Evolutionary conservation across 2,329 filamentous ascomycete species (phyloP), one percentile per base, ranked within the genome.

Genomic region (Dactylellina leptospora): DNA sequence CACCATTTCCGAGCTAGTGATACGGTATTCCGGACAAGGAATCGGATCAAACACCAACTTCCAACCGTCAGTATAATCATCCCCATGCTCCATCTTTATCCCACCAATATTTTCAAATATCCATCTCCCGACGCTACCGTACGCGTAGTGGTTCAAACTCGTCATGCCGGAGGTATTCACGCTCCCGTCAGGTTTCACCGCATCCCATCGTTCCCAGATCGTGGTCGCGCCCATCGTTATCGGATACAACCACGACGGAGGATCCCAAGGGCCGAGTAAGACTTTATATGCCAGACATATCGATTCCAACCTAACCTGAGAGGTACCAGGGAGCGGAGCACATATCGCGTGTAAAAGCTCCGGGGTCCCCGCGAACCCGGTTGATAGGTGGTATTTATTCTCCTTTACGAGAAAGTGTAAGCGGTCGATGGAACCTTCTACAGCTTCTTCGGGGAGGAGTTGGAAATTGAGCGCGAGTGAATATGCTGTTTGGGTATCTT

Each of bases 171-270:
- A 81, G 0, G 81, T 78, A 59, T 84, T 84, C 13, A 84, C 74
- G 0, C 73, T 78, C 0, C 82, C 82, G 61, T 84, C 77, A 0
- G 81, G 78, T 0, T 83, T 75, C 28, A 84, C 76, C 25, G 80
- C 81, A 51, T 85, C 82, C 83, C 83, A 84, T 1, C 83, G 79
- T 72, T 85, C 83, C 83, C 83, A 85, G 0, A 81, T 82, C 0
- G 83, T 84, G 0, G 83, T 84, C 0, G 79, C 83, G 8, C 78
- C 78, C 80, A 82, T 81, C 0, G 78, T 79, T 4, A 85, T 80
- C 10, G 81, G 82, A 54, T 83, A 84, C 0, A 85, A 75, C 83
- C 83, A 85, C 0, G 58, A 62, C 25, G 80, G 82, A 0, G 82
- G 83, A 0, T 80, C 79, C 2, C 79, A 75, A 4, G 79, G 81